Evolutionary conservation across 140 eudicot genomes (phyloP).

Genomic region (Senecio squalidus): DNA sequence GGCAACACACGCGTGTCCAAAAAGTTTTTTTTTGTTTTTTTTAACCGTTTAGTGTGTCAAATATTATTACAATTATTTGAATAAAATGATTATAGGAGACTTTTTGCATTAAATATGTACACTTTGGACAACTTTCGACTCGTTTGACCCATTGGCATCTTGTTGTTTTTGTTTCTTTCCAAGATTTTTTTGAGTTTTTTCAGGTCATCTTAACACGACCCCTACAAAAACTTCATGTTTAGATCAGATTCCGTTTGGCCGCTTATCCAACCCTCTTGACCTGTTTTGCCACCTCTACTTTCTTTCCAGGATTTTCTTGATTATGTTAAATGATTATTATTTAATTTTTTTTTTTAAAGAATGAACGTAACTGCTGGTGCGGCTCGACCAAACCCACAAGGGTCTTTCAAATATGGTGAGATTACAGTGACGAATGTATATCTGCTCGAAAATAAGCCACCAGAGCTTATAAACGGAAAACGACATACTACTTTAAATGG

Average conservation of each 20-base stretch:
- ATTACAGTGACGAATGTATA: constrained; percentile 87
- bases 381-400: constrained; percentile 98
- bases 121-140: too few relatives aligned
- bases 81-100: too few relatives aligned
- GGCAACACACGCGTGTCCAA: too few relatives aligned
- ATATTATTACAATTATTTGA: too few relatives aligned
- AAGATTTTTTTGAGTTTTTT: constrained; percentile 9
- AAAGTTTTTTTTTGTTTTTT: too few relatives aligned
- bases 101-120: too few relatives aligned
- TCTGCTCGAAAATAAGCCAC: constrained; percentile 69
- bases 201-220: too few relatives aligned
- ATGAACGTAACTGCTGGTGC: constrained; percentile 90
- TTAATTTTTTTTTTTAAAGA: constrained; percentile 32
- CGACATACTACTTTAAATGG: constrained; percentile 80
- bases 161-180: not conserved
- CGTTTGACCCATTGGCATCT: too few relatives aligned
- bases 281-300: not conserved
- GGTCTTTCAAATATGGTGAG: constrained; percentile 88
- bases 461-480: constrained; percentile 77
- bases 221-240: not conserved
- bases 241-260: not conserved
- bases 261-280: not conserved
- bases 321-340: not conserved
- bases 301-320: constrained; percentile 6
- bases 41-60: too few relatives aligned